Evolutionary conservation across 2,329 filamentous ascomycete genomes (phyloP).

Genomic region (Elsinoe perseae): DNA sequence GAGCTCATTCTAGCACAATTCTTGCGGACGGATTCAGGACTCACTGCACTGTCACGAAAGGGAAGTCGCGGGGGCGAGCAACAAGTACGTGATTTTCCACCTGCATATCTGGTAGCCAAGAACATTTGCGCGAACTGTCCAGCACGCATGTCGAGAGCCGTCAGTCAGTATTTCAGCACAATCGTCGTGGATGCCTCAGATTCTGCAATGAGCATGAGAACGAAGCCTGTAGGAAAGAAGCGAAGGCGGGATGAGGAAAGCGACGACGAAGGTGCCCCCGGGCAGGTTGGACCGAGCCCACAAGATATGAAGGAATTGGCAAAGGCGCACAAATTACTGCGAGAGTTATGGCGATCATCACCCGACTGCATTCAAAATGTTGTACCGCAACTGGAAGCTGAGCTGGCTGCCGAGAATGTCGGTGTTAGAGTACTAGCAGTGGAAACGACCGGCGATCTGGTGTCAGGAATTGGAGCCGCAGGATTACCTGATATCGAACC

Average conservation of each 20-base stretch:
- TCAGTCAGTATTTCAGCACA: conserved; percentile 94
- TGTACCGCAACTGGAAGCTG: conserved; percentile 85
- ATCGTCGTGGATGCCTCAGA: conserved; percentile 78
- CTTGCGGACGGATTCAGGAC: conserved; percentile 69
- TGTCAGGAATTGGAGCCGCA: conserved; percentile 84
- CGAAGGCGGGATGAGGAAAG: conserved; percentile 32
- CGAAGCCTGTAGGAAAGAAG: conserved; percentile 49
- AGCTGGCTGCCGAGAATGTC: conserved; percentile 82
- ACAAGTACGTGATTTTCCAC: conserved; percentile 50
- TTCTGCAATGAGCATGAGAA: conserved; percentile 22
- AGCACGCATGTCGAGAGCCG: conserved; percentile 90
- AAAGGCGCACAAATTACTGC: conserved; percentile 81
- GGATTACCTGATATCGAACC: conserved; percentile 66
- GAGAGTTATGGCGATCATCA: conserved; percentile 88
- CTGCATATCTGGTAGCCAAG: conserved; percentile 94
- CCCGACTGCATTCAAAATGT: conserved; percentile 86
- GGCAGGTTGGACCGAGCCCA: conserved; percentile 58
- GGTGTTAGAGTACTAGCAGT: conserved; percentile 81
- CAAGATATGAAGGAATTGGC: conserved; percentile 79
- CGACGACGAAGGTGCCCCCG: conserved; percentile 38
- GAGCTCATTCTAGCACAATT: conserved; percentile 96
- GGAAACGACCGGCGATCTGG: conserved; percentile 90
- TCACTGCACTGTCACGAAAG: conserved; percentile 30
- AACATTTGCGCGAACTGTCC: conserved; percentile 81
- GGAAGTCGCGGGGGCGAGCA: conserved; percentile 28